Evolutionary conservation across 2,329 filamentous ascomycete species (phyloP).

Genomic region (Septoria linicola): DNA sequence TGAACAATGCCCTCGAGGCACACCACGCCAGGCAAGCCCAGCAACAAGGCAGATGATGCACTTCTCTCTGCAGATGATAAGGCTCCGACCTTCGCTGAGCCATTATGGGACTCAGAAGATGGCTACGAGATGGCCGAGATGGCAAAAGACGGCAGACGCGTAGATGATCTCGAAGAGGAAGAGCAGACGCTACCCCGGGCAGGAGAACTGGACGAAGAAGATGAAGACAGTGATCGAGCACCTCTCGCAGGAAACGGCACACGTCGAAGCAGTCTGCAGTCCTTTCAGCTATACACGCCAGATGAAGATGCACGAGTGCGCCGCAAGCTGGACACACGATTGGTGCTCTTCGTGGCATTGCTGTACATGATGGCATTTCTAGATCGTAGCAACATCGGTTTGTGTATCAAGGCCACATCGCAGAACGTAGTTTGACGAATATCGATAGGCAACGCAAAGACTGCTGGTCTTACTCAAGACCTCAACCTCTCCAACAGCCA

Average conservation of each 20-base stretch:
- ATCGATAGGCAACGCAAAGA: conserved; percentile 57
- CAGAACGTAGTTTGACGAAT: conserved; percentile 4
- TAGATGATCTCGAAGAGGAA: conserved; percentile 3
- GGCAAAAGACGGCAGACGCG: conserved; percentile 23
- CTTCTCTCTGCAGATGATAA: neutral
- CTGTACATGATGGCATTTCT: conserved; percentile 84
- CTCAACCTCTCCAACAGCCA: conserved; percentile 55
- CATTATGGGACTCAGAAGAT: conserved; percentile 10
- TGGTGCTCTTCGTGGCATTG: conserved; percentile 78
- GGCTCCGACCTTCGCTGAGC: neutral
- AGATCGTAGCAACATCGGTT: conserved; percentile 72
- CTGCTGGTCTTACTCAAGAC: conserved; percentile 58
- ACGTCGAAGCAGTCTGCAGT: conserved; percentile 36
- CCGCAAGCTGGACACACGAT: conserved; percentile 70
- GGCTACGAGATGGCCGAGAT: conserved; percentile 32
- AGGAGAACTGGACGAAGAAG: conserved; percentile 29
- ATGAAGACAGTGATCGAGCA: conserved; percentile 19
- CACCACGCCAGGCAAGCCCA: neutral
- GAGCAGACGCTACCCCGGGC: conserved; percentile 11
- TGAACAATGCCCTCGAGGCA: conserved; percentile 6
- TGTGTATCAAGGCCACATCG: conserved; percentile 12
- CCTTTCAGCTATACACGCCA: conserved; percentile 55
- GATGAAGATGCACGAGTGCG: conserved; percentile 59
- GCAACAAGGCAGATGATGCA: neutral
- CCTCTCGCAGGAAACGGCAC: conserved; percentile 29